phyloP scores from a whole-genome alignment of 2,329 filamentous ascomycete genomes.

The Trichoderma sp. region DNA sequence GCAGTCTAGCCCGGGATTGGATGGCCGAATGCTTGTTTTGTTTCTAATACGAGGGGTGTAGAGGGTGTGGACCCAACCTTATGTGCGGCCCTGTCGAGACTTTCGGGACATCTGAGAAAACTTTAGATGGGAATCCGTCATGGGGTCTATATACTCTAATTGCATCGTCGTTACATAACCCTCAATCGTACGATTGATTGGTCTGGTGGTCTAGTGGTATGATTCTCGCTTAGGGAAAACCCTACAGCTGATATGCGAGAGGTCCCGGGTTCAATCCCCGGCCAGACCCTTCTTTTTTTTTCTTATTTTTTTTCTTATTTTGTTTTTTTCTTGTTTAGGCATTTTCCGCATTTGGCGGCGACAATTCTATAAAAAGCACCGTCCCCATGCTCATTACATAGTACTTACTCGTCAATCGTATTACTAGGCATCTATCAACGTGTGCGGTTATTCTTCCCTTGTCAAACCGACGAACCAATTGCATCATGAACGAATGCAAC shows the following conservation, averaged over 20 bases:
- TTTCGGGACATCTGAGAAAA: no score
- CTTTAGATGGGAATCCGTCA: no score
- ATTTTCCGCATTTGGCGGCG: not conserved
- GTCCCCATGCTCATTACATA: not conserved
- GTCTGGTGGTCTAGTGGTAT: slow-evolving; percentile 64
- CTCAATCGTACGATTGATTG: slow-evolving; percentile 21
- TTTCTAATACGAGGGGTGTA: not conserved
- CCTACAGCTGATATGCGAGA: slow-evolving; percentile 41
- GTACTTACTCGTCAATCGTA: not conserved
- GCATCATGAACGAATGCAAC: not conserved
- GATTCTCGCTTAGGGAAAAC: slow-evolving; percentile 65
- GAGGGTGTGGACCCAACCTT: not conserved
- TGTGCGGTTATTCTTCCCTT: not conserved
- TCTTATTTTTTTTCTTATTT: slow-evolving; percentile 29
- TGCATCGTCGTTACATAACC: not conserved
- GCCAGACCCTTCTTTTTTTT: slow-evolving; percentile 39
- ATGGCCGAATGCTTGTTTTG: not conserved
- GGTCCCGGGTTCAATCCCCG: slow-evolving; percentile 48
- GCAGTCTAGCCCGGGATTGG: not conserved
- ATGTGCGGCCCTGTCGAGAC: no score
- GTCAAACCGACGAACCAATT: not conserved
- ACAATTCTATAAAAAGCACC: not conserved
- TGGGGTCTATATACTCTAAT: not conserved
- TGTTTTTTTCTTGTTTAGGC: not conserved
- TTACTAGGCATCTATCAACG: no score